Conservation (phyloP, 257 asterid species). For the Solanum chmielewskii region DNA sequence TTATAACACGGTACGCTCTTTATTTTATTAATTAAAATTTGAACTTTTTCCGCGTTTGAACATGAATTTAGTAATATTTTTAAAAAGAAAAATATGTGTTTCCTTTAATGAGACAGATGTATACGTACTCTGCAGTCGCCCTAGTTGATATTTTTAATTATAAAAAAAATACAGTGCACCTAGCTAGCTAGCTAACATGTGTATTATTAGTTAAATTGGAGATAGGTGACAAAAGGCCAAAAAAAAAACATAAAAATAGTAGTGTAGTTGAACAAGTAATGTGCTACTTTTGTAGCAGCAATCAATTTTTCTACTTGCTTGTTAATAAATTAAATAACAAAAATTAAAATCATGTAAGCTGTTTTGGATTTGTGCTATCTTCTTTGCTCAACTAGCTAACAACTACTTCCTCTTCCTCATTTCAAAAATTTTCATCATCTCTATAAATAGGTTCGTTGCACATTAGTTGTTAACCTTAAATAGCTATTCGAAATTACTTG, state of each 20-base stretch:
- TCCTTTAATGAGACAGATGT: constrained; percentile 47
- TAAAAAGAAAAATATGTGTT: constrained; percentile 22
- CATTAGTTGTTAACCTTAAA: too few species aligned
- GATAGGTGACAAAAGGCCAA: not conserved
- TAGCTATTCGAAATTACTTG: too few species aligned
- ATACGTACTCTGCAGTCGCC: not conserved
- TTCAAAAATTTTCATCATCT: not conserved
- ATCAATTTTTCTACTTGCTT: constrained; percentile 1
- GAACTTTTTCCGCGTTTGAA: not conserved
- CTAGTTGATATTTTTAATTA: not conserved
- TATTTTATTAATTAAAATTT: not conserved
- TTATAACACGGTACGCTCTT: constrained; percentile 51
- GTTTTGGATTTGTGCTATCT: not conserved
- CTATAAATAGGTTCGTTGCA: not conserved
- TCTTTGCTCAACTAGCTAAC: not conserved
- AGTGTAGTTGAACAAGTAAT: constrained; percentile 27
- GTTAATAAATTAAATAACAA: not conserved
- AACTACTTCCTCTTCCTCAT: not conserved
- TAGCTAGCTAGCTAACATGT: constrained; percentile 19
- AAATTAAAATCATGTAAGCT: not conserved
- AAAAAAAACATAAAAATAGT: not conserved
- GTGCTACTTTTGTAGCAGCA: constrained; percentile 7
- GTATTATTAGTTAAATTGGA: constrained; percentile 11
- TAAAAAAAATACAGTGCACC: not conserved
- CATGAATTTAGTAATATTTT: not conserved